Percentiles rank a stretch among this genome's conserved stretches.
Conservation (phyloP, 805 yeast genomes). For the Yamadazyma phyllophila region DNA sequence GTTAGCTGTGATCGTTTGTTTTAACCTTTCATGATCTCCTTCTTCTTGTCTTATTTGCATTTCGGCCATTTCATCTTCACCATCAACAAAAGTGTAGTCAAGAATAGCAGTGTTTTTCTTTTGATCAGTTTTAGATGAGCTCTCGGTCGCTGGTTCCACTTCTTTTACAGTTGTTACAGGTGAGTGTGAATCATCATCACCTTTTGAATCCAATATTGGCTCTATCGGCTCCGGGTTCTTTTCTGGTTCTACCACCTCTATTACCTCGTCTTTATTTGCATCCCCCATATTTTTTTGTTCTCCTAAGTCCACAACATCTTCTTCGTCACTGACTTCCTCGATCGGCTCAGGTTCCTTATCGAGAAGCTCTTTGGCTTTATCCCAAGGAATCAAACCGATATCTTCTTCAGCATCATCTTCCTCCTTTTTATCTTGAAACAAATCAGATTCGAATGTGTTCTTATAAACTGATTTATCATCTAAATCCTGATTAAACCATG, state of each 20-base stretch:
- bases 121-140: not conserved
- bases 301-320: constrained; percentile 4
- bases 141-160: not conserved
- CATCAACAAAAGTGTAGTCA: constrained; percentile 71
- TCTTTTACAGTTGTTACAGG: too few relatives aligned
- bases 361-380: constrained; percentile 39
- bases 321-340: constrained; percentile 7
- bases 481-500: constrained; percentile 27
- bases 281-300: not conserved
- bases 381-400: constrained; percentile 52
- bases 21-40: constrained; percentile 66
- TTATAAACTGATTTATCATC: constrained; percentile 13
- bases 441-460: not conserved
- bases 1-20: constrained; percentile 25
- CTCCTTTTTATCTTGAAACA: not conserved
- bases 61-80: constrained; percentile 69
- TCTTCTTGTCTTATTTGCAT: constrained; percentile 69
- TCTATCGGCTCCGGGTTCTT: too few relatives aligned
- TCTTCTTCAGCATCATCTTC: constrained; percentile 38
- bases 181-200: too few relatives aligned
- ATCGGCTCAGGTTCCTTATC: constrained; percentile 13
- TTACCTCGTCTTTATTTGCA: too few relatives aligned
- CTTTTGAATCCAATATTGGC: too few relatives aligned
- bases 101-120: constrained; percentile 24
- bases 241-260: too few relatives aligned